A percentile compares a stretch with the other conserved stretches of the same genome.
Conservation (phyloP, 2,329 filamentous ascomycete genomes). For the Fusarium stilboides region DNA sequence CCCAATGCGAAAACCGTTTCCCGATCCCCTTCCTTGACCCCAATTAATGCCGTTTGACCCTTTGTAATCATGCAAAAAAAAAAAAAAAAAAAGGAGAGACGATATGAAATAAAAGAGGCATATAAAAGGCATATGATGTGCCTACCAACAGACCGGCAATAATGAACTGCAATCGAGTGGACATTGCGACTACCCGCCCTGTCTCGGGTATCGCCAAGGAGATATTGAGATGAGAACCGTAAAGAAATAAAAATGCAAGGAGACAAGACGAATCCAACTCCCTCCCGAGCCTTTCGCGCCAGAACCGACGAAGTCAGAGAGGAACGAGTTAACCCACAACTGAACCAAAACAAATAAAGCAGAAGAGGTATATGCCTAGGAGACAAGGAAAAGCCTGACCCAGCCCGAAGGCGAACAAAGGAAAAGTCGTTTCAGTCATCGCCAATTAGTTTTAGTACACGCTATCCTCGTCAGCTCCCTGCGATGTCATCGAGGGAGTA, state of each 20-base stretch:
- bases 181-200: slow-evolving; percentile 55
- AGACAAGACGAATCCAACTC: slow-evolving; percentile 50
- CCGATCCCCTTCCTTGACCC: slow-evolving; percentile 49
- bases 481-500: slow-evolving; percentile 80
- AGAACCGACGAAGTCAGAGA: slow-evolving; percentile 47
- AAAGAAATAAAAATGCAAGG: slow-evolving; percentile 48
- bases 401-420: slow-evolving; percentile 54
- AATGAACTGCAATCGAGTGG: slow-evolving; percentile 33
- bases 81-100: slow-evolving; percentile 29
- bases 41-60: slow-evolving; percentile 50
- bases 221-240: slow-evolving; percentile 46
- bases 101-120: slow-evolving; percentile 30
- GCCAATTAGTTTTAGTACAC: slow-evolving; percentile 72
- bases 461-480: slow-evolving; percentile 79
- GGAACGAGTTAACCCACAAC: slow-evolving; percentile 37
- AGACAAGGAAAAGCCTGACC: slow-evolving; percentile 48
- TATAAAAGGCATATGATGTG: slow-evolving; percentile 26
- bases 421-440: slow-evolving; percentile 68
- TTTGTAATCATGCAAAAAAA: slow-evolving; percentile 46
- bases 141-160: slow-evolving; percentile 39
- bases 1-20: slow-evolving; percentile 50
- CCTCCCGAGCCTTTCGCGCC: slow-evolving; percentile 49
- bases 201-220: slow-evolving; percentile 56
- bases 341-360: slow-evolving; percentile 52
- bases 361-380: slow-evolving; percentile 54